A percentile compares a stretch with the other conserved stretches of the same genome.
These are phyloP conservation scores for Metschnikowia lunata DNA, from an alignment of 805 yeast genomes.

Conservation along the genomic window DNA sequence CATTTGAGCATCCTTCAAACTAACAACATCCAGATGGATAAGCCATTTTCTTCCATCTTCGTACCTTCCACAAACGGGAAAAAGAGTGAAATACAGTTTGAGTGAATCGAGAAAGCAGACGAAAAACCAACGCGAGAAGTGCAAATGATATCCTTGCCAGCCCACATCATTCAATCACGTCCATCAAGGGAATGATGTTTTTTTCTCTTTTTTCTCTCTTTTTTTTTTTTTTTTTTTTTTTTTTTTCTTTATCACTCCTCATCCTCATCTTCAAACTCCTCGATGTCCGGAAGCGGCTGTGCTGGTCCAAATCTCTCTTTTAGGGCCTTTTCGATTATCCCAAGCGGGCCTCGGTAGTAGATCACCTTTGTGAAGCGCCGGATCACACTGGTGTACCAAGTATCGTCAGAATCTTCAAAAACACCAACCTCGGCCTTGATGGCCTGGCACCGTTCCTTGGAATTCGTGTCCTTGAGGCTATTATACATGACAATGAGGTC, in stretches of 20 bases:
- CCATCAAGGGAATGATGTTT: no score
- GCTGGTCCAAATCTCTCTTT: slow-evolving; percentile 37
- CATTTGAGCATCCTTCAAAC: no score
- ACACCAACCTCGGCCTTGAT: slow-evolving; percentile 22
- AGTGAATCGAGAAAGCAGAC: no score
- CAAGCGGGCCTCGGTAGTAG: slow-evolving; percentile 40
- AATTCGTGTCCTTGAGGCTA: slow-evolving; percentile 19
- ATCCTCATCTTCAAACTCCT: slow-evolving; percentile 41
- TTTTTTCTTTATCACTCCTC: slow-evolving; percentile 20
- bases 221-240: no score
- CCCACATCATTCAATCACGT: no score
- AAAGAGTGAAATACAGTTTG: no score
- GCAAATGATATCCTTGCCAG: no score
- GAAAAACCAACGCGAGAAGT: no score
- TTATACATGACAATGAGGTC: slow-evolving; percentile 34
- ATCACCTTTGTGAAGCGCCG: slow-evolving; percentile 35
- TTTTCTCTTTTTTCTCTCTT: no score
- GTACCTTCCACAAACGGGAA: no score
- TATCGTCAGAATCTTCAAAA: slow-evolving; percentile 22
- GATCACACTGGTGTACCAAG: slow-evolving; percentile 34
- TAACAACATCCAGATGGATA: no score
- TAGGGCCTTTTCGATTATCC: slow-evolving; percentile 37
- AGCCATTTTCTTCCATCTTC: no score
- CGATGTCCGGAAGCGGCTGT: slow-evolving; percentile 31
- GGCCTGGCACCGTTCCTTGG: slow-evolving; percentile 26